Conservation (phyloP, 2,329 filamentous ascomycete genomes). For the Fonsecaea pugnacius region DNA sequence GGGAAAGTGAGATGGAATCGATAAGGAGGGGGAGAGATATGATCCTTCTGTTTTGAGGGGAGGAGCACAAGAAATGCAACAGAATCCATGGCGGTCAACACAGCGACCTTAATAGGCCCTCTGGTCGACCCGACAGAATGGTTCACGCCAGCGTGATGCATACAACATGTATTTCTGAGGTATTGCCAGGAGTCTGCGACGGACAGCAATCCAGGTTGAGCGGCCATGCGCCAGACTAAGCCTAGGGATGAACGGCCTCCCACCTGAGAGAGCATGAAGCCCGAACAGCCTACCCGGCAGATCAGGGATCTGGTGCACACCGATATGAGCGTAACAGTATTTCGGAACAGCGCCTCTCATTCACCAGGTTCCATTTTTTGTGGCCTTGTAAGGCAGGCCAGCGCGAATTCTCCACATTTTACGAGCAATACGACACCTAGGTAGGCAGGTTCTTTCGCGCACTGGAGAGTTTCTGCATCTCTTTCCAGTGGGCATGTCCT, state of each 20-base stretch:
- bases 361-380: neutral
- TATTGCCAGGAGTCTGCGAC: neutral
- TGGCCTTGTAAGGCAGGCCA: neutral
- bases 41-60: neutral
- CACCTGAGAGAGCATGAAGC: neutral
- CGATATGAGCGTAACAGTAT: neutral
- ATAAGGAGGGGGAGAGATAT: neutral
- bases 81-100: constrained; percentile 14
- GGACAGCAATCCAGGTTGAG: neutral
- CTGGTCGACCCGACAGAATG: constrained; percentile 19
- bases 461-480: neutral
- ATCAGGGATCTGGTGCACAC: neutral
- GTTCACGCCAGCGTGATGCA: constrained; percentile 10
- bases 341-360: neutral
- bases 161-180: neutral
- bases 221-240: neutral
- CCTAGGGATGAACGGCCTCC: neutral
- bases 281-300: neutral
- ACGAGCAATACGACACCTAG: neutral
- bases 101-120: constrained; percentile 17
- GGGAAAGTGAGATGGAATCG: neutral
- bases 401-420: neutral
- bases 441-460: neutral
- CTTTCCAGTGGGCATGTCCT: neutral
- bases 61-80: constrained; percentile 3